Base-by-base conservation (phyloP, 164 flowering plant species). In the Saururus chinensis region DNA sequence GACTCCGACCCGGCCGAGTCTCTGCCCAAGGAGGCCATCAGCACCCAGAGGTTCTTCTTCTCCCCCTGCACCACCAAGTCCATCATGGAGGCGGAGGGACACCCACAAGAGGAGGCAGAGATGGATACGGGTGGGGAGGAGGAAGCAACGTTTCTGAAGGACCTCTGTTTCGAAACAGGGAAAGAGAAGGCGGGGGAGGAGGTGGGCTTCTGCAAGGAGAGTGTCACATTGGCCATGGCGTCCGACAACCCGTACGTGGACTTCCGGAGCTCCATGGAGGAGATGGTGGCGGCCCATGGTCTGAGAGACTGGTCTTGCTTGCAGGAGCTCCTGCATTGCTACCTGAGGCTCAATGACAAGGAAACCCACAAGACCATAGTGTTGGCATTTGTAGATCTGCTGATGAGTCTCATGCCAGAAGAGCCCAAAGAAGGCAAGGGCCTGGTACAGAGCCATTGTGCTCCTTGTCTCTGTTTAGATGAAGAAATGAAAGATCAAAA, bases 181-280 rank as follows among this genome's bases (percentile, higher is more conserved):
- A 53, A 64, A 13, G 35, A 9, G 13, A 19, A 41, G 22, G 30
- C 30, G 20, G 51, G 17, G n/a, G 21, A 42, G 21, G 57, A 49
- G 56, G 48, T 26, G 42, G 53, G 52, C 16, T 51, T 58, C 37
- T 70, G 75, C 40, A 73, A 75, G 60, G 82, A 82, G 26, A 80
- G 82, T 42, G 64, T 76, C 64, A 77, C 68, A 16, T 40, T 80
- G 74, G 67, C 87, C 0, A 71, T 86, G 81, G 84, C 81, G 19
- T 88, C 92, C 0, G 51, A 42, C 24, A 75, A 86, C 52, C 96
- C 90, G 19, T 78, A 74, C 55, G 40, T 53, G 69, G 96, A 88
- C 71, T 88, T 88, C 67, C 74, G 77, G 65, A 71, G 68, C 51
- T 86, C 96, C 1, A 88, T 88, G 92, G 76, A 75, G 65, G 96